Conservation (phyloP, 1,139 yeast genomes). For the Pneumocystis carinii region DNA sequence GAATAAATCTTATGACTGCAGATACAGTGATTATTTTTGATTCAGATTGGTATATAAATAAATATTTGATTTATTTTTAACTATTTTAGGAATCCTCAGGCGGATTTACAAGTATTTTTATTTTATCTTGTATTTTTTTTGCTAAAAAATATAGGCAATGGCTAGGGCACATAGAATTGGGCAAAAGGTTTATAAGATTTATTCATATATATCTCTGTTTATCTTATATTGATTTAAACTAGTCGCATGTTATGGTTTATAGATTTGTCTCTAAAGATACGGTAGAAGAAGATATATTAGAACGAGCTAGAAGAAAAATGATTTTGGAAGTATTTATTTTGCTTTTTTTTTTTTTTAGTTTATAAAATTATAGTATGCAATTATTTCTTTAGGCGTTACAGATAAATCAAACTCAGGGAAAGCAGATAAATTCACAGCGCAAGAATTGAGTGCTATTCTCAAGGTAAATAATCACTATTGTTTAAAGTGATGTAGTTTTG, state of each 20-base stretch:
- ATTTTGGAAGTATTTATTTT: constrained; percentile 44
- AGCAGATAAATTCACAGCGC: constrained; percentile 54
- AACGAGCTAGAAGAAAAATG: constrained; percentile 95
- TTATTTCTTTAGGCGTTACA: constrained; percentile 87
- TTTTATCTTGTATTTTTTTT: not conserved
- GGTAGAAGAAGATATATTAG: constrained; percentile 91
- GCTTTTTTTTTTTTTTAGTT: not conserved
- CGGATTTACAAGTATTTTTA: constrained; percentile 46
- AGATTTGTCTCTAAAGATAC: constrained; percentile 94
- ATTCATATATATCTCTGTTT: not conserved
- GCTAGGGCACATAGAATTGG: constrained; percentile 99
- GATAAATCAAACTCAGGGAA: constrained; percentile 43
- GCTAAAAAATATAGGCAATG: constrained; percentile 50
- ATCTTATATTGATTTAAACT: not conserved
- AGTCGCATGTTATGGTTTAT: constrained; percentile 86
- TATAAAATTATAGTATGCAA: constrained; percentile 43
- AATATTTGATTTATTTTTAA: not conserved
- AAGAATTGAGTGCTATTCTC: constrained; percentile 80
- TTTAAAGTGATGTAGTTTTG: not conserved
- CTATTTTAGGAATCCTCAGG: constrained; percentile 56
- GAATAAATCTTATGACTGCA: constrained; percentile 96
- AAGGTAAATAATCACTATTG: constrained; percentile 25
- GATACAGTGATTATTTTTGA: constrained; percentile 96
- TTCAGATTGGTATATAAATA: constrained; percentile 57
- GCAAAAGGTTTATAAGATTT: constrained; percentile 37